These are phyloP conservation scores for Thalassiosira sp. DNA, from an alignment of 352 stramenopile genomes.

Conservation along the genomic window DNA sequence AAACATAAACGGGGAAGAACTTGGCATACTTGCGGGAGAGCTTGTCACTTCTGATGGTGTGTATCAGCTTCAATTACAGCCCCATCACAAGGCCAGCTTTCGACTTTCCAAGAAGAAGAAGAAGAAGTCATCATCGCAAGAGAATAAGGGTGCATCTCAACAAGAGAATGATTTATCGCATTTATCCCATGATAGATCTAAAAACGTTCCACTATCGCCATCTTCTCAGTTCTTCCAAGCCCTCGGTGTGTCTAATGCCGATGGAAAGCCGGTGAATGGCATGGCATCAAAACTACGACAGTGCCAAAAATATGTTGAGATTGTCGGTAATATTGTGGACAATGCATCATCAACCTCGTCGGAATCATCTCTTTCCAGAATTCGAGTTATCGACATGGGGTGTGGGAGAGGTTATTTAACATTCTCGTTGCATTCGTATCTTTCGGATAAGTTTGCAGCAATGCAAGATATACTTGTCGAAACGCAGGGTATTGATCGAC, in stretches of 20 bases:
- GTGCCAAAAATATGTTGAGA: slow-evolving; percentile 84
- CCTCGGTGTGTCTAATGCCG: slow-evolving; percentile 60
- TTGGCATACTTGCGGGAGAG: slow-evolving; percentile 44
- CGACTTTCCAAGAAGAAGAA: slow-evolving; percentile 32
- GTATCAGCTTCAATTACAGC: slow-evolving; percentile 33
- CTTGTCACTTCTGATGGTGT: slow-evolving; percentile 38
- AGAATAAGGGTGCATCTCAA: not conserved
- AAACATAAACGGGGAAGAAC: slow-evolving; percentile 15
- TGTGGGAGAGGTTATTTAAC: slow-evolving; percentile 84
- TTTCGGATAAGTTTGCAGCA: slow-evolving; percentile 57
- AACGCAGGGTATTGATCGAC: slow-evolving; percentile 74
- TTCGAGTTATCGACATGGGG: slow-evolving; percentile 71
- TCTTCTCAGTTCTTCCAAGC: slow-evolving; percentile 64
- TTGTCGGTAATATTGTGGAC: slow-evolving; percentile 61
- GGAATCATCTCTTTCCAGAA: not conserved
- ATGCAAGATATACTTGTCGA: slow-evolving; percentile 23
- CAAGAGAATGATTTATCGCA: slow-evolving; percentile 10
- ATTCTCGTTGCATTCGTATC: slow-evolving; percentile 79
- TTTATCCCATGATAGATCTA: slow-evolving; percentile 66
- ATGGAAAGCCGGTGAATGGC: slow-evolving; percentile 64
- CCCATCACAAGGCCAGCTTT: slow-evolving; percentile 25
- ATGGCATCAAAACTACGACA: slow-evolving; percentile 80
- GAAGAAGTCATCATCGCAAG: slow-evolving; percentile 26
- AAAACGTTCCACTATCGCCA: slow-evolving; percentile 61
- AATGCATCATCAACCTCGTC: slow-evolving; percentile 4